Evolutionary conservation across 164 flowering plant species (phyloP).

Genomic region (Dillenia suffruticosa): DNA sequence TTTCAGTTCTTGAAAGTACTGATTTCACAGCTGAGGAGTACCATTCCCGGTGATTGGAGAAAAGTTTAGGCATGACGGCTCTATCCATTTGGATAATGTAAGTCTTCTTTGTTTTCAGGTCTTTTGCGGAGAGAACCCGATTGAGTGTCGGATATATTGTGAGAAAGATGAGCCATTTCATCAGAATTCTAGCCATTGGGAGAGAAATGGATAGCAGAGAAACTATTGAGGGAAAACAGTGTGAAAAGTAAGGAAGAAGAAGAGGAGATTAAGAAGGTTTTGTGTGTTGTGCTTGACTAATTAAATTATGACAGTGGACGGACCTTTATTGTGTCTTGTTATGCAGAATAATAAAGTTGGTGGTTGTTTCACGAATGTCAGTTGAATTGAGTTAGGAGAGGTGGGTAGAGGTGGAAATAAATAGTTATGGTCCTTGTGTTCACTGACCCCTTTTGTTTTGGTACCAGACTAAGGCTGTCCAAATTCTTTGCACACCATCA

Average conservation of each 20-base stretch:
- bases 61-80: slow-evolving; percentile 39
- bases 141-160: slow-evolving; percentile 14
- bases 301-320: background rate
- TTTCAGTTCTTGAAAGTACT: slow-evolving; percentile 1
- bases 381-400: slow-evolving; percentile 3
- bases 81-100: slow-evolving; percentile 60
- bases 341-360: slow-evolving; percentile 16
- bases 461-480: background rate
- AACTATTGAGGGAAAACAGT: too few relatives aligned
- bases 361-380: slow-evolving; percentile 26
- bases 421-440: background rate
- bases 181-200: slow-evolving; percentile 14
- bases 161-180: slow-evolving; percentile 23
- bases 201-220: too few relatives aligned
- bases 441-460: background rate
- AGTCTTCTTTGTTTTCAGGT: slow-evolving; percentile 28
- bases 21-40: slow-evolving; percentile 39
- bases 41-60: slow-evolving; percentile 46
- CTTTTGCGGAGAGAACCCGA: slow-evolving; percentile 7
- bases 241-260: slow-evolving; percentile 2
- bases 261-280: background rate
- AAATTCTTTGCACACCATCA: too few relatives aligned
- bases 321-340: background rate
- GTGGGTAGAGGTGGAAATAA: slow-evolving; percentile 12
- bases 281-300: background rate